Evolutionary conservation across 2,329 filamentous ascomycete genomes (phyloP).

Genomic region (Apiospora malaysiana): DNA sequence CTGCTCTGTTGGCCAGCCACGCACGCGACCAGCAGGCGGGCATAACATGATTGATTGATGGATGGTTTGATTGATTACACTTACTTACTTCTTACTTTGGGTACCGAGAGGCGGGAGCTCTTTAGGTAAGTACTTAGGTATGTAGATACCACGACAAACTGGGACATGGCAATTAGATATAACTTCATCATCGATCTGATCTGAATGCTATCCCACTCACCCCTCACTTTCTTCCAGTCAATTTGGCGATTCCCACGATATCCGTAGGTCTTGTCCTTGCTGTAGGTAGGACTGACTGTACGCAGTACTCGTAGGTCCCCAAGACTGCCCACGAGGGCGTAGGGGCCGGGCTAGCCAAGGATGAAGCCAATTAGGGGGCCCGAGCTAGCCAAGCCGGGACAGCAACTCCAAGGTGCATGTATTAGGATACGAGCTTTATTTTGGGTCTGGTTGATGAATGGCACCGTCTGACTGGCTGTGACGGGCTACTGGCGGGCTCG

Average conservation of each 20-base stretch:
- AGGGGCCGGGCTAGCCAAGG: conserved; percentile 1
- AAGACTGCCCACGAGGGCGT: conserved; percentile 13
- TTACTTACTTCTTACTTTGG: too few relatives aligned
- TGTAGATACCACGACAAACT: neutral
- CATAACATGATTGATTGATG: neutral
- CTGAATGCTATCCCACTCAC: neutral
- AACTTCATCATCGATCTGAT: neutral
- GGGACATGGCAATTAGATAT: neutral
- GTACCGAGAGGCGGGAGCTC: neutral
- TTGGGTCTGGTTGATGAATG: neutral
- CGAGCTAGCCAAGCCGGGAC: conserved; percentile 5
- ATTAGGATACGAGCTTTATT: conserved; percentile 18
- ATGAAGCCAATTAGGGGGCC: conserved; percentile 6
- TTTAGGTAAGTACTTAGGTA: neutral
- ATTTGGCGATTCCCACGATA: neutral
- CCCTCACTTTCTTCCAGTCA: neutral
- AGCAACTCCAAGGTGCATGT: neutral
- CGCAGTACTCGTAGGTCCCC: neutral
- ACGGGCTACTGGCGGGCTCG: neutral
- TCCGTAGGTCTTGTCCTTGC: neutral
- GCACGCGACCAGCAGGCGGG: neutral
- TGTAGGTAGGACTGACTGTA: neutral
- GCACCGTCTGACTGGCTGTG: conserved; percentile 5
- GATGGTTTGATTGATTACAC: neutral
- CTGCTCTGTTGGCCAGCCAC: neutral